A percentile compares a stretch with the other conserved stretches of the same genome.
These are phyloP conservation scores for Rhynchosporium graminicola DNA, from an alignment of 2,329 filamentous ascomycete genomes.

Conservation along the genomic window DNA sequence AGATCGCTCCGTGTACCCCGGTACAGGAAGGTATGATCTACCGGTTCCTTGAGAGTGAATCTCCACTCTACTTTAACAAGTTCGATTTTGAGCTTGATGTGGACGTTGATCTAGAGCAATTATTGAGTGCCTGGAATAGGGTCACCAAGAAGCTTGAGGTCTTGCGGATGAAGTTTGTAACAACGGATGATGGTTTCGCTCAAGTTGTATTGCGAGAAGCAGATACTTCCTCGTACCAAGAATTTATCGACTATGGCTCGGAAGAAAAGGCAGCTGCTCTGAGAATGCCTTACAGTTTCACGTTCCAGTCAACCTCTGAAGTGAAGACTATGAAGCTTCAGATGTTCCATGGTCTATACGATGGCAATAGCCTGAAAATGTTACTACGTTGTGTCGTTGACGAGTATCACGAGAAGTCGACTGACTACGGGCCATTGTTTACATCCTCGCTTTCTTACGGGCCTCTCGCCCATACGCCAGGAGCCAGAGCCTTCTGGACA, in stretches of 20 bases:
- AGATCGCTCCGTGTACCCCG: conserved; percentile 79
- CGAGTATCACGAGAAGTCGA: conserved; percentile 48
- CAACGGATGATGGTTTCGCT: conserved; percentile 73
- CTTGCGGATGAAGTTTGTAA: conserved; percentile 70
- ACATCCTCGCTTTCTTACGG: conserved; percentile 68
- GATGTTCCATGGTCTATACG: conserved; percentile 86
- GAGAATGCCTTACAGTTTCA: conserved; percentile 33
- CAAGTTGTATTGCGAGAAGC: conserved; percentile 63
- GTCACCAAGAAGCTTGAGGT: conserved; percentile 59
- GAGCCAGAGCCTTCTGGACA: conserved; percentile 66
- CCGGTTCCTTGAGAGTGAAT: conserved; percentile 58
- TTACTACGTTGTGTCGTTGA: conserved; percentile 61
- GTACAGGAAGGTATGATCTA: conserved; percentile 86
- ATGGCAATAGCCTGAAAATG: conserved; percentile 74
- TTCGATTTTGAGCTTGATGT: conserved; percentile 62
- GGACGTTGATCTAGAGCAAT: conserved; percentile 46
- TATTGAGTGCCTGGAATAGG: conserved; percentile 60
- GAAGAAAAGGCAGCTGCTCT: conserved; percentile 35
- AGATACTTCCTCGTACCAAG: conserved; percentile 47
- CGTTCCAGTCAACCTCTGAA: conserved; percentile 4
- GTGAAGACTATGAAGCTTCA: conserved; percentile 55
- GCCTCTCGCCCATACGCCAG: conserved; percentile 56
- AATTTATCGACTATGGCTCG: conserved; percentile 33
- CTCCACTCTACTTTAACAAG: conserved; percentile 72
- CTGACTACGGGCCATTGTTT: conserved; percentile 55